A percentile compares a stretch with the other conserved stretches of the same genome.
These are phyloP conservation scores for Puccinia novopanici DNA, from an alignment of 1,284 basidiomycete species.

Conservation along the genomic window DNA sequence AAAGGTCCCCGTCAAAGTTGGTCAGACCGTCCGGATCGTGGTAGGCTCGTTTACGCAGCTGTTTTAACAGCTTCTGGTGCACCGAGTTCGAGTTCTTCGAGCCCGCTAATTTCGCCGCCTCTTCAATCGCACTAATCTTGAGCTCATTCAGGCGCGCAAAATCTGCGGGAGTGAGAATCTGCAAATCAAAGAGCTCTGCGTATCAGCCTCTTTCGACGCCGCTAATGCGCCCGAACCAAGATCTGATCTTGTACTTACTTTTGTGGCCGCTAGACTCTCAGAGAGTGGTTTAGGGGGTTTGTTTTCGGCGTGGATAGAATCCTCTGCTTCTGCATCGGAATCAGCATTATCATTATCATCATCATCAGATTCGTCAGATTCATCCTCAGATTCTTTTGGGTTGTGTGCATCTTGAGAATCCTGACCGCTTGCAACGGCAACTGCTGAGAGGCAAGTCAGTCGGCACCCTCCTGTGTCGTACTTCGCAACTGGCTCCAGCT, in stretches of 20 bases:
- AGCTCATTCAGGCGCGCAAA: conserved; percentile 91
- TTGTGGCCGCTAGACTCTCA: conserved; percentile 32
- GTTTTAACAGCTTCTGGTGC: conserved; percentile 71
- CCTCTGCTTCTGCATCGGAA: conserved; percentile 31
- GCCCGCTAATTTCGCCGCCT: conserved; percentile 69
- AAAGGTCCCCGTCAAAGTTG: conserved; percentile 56
- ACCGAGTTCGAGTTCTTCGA: conserved; percentile 75
- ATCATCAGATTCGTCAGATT: conserved; percentile 34
- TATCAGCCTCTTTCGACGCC: not conserved
- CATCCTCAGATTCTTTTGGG: not conserved
- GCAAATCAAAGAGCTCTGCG: not conserved
- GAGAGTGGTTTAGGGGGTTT: conserved; percentile 22
- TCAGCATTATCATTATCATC: conserved; percentile 54
- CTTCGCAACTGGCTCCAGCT: conserved; percentile 32
- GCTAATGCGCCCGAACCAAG: not conserved
- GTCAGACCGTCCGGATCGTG: conserved; percentile 21
- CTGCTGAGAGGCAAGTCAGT: conserved; percentile 36
- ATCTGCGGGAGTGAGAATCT: conserved; percentile 97
- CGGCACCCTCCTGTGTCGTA: conserved; percentile 45
- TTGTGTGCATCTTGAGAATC: conserved; percentile 9
- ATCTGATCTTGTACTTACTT: conserved; percentile 17
- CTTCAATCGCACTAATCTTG: conserved; percentile 65
- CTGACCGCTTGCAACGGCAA: conserved; percentile 8
- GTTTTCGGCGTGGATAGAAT: conserved; percentile 42
- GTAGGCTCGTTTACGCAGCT: conserved; percentile 62